Evolutionary conservation across 2,329 filamentous ascomycete genomes (phyloP), one percentile per base, ranked within the genome.

Genomic region (Monosporascus sp.): DNA sequence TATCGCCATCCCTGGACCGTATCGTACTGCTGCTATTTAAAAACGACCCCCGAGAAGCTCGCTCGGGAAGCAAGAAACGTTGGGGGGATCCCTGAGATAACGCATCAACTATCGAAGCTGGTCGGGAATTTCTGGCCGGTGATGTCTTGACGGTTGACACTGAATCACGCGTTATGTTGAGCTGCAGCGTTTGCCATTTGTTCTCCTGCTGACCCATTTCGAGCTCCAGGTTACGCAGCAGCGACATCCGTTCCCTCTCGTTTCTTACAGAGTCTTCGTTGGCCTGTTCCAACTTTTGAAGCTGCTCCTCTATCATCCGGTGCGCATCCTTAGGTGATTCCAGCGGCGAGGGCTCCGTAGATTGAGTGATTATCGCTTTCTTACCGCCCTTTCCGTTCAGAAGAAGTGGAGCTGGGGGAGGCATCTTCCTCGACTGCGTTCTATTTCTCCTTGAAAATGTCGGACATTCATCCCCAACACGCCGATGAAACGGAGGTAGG

Each of bases 181-280:
- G 70, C 53, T 81, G 80, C 69, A 86, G 76, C 49, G 77, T 70
- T 52, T 79, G 76, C 84, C 83, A 87, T 58, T 79, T 77, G 51
- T 74, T 74, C 62, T 84, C 81, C 62, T 87, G 79, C 57, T 75
- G 66, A 1, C 77, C 80, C 76, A 87, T 82, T 65, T 87, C 84
- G 55, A 71, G 72, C 62, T 87, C 84, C 1, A 87, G 70, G 54
- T 82, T 78, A 35, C 81, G 77, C 2, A 87, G 69, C 3, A 85
- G 72, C 36, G 72, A 74, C 53, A 79, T 67, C 27, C 75, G 71
- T 51, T 72, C 72, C 15, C 70, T 68, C 27, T 74, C 68, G 56
- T 68, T 75, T 50, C 70, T 71, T 7, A 63, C 64, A 1, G 67
- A 66, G 15, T 69, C 70, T 36, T 62, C 60, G 35, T 66, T 68